Base-by-base conservation (phyloP, 768 basidiomycete genomes). In the Suillus brevipes region DNA sequence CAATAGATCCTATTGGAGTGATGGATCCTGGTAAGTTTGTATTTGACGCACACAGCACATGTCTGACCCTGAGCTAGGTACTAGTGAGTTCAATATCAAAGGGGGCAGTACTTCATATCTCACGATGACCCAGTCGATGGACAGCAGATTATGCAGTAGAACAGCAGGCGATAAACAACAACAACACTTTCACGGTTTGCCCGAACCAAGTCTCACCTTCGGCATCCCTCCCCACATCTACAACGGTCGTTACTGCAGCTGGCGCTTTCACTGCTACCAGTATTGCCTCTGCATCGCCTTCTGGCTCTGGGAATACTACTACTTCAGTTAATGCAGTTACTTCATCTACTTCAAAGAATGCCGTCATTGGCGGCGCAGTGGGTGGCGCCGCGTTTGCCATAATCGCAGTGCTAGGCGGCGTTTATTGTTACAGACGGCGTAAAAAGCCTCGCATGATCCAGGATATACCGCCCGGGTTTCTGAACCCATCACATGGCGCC, bases 151-250 rank as follows among this genome's bases (percentile, higher is more conserved):
- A 43, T 37, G 68, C 69, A 14, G 57, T 62, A 5, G 40, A 56
- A 16, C 64, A 70, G 20, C 71, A 75, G 10, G 59, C 52, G 3
- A 66, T 60, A 38, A 65, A 69, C 40, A 65, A 65, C 37, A 70
- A 71, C 67, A 71, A 75, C 57, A 73, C 74, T 0, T 75, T 74
- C 64, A 72, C 71, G 3, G 71, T 72, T 53, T 75, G 74, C 53
- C 38, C 53, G 28, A 58, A 60, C 38, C 62, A 63, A 62, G 55
- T 61, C 28, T 69, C 65, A 25, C 43, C 67, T 20, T 59, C 68
- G 28, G 37, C 49, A n/a, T 40, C 68, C 28, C 37, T 40, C 34
- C 38, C 68, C 6, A 20, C 42, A 40, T 34, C 62, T 8, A 61
- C 60, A 20, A 8, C 37, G 16, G 42, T 25, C 28, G 12, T 12